phyloP scores from a whole-genome alignment of 2,329 filamentous ascomycete genomes.

The Colletotrichum nymphaeae region DNA sequence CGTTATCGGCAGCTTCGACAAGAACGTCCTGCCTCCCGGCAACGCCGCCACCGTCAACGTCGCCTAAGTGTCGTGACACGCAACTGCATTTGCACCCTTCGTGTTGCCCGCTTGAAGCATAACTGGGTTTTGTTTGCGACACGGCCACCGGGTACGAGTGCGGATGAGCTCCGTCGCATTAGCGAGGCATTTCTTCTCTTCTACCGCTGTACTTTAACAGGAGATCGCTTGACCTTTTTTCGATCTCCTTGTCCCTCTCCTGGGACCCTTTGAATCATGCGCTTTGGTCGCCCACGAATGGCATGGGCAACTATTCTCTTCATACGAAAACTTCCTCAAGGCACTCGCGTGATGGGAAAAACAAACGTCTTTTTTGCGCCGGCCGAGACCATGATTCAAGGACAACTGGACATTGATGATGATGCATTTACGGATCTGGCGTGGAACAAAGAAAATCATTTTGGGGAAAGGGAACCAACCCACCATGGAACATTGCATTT shows the following conservation, averaged over 20 bases:
- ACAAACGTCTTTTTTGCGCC: neutral
- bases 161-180: slow-evolving; percentile 15
- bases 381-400: slow-evolving; percentile 29
- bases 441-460: slow-evolving; percentile 23
- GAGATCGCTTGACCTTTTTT: slow-evolving; percentile 42
- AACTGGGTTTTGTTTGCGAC: slow-evolving; percentile 28
- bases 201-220: slow-evolving; percentile 49
- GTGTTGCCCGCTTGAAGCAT: slow-evolving; percentile 20
- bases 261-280: slow-evolving; percentile 35
- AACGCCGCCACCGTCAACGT: slow-evolving; percentile 44
- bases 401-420: slow-evolving; percentile 36
- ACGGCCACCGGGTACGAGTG: slow-evolving; percentile 24
- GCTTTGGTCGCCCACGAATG: slow-evolving; percentile 35
- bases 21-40: slow-evolving; percentile 60
- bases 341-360: slow-evolving; percentile 35
- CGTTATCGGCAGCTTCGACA: slow-evolving; percentile 60
- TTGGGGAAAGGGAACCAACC: slow-evolving; percentile 24
- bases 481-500: slow-evolving; percentile 31
- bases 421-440: slow-evolving; percentile 37
- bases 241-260: slow-evolving; percentile 42
- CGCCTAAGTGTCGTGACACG: slow-evolving; percentile 27
- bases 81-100: slow-evolving; percentile 28
- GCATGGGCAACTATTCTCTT: slow-evolving; percentile 31
- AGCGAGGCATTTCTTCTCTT: slow-evolving; percentile 43
- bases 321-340: slow-evolving; percentile 9